Conservation (phyloP, 345 rosid genomes). For the Eucalyptus curtisii region DNA sequence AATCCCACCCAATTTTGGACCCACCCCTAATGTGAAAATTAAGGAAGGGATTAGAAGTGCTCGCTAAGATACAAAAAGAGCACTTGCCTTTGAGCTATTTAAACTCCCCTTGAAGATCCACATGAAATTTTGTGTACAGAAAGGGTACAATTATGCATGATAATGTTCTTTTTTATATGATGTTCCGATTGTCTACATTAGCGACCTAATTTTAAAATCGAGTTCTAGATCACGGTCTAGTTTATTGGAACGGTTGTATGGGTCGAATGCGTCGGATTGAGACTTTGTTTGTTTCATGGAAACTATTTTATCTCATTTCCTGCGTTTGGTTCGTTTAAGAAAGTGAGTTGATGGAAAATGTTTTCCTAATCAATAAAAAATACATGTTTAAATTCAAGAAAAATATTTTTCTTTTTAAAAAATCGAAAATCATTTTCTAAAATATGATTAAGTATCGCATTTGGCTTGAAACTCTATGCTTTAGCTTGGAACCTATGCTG, state of each 20-base stretch:
- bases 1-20: not conserved
- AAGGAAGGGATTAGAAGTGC: not conserved
- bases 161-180: not conserved
- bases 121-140: not conserved
- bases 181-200: not conserved
- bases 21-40: not conserved
- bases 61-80: not conserved
- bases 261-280: not conserved
- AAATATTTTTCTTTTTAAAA: too few species aligned
- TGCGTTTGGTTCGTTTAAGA: rapidly evolving
- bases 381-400: too few species aligned
- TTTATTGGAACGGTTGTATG: not conserved
- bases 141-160: not conserved
- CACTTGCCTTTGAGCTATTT: not conserved
- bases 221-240: not conserved
- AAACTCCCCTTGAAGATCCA: not conserved
- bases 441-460: too few species aligned
- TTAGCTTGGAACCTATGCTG: not conserved
- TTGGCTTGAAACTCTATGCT: too few species aligned
- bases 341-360: not conserved
- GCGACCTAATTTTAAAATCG: not conserved
- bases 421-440: rapidly evolving
- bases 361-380: not conserved
- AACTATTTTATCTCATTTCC: too few species aligned
- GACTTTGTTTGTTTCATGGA: not conserved